These are phyloP conservation scores for Tetrastigma voinierianum DNA, from an alignment of 164 flowering plant species.

Conservation along the genomic window DNA sequence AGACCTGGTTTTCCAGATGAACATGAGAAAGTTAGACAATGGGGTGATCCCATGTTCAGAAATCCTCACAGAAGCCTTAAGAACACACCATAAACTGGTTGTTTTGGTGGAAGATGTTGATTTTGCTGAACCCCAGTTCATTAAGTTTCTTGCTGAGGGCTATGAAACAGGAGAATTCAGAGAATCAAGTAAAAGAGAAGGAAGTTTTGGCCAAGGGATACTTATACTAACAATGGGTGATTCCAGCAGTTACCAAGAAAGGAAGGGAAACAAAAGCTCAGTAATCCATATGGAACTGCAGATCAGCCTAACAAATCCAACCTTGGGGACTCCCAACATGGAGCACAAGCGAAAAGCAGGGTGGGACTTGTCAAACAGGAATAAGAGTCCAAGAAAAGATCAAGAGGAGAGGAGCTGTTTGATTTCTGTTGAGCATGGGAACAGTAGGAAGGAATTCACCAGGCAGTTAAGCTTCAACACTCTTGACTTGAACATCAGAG, in stretches of 20 bases:
- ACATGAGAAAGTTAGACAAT: constrained; percentile 34
- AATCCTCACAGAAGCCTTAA: constrained; percentile 34
- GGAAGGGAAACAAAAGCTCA: constrained; percentile 7
- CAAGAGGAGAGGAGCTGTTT: constrained; percentile 29
- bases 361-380: constrained; percentile 32
- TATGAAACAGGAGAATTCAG: constrained; percentile 32
- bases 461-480: constrained; percentile 53
- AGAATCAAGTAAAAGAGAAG: constrained; percentile 18
- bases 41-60: constrained; percentile 18
- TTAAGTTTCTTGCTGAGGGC: constrained; percentile 40
- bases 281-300: constrained; percentile 51
- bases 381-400: constrained; percentile 34
- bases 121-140: constrained; percentile 43
- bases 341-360: constrained; percentile 52
- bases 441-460: constrained; percentile 26
- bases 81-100: constrained; percentile 33
- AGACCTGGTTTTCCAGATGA: constrained; percentile 40
- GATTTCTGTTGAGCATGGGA: constrained; percentile 6
- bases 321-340: constrained; percentile 1
- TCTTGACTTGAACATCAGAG: constrained; percentile 65
- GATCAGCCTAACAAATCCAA: constrained; percentile 16
- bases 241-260: constrained; percentile 5
- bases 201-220: constrained; percentile 18
- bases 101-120: constrained; percentile 61
- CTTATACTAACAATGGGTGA: constrained; percentile 42